Evolutionary conservation across 495 filamentous ascomycete genomes (phyloP).

Genomic region (Pyrenula aspistea): DNA sequence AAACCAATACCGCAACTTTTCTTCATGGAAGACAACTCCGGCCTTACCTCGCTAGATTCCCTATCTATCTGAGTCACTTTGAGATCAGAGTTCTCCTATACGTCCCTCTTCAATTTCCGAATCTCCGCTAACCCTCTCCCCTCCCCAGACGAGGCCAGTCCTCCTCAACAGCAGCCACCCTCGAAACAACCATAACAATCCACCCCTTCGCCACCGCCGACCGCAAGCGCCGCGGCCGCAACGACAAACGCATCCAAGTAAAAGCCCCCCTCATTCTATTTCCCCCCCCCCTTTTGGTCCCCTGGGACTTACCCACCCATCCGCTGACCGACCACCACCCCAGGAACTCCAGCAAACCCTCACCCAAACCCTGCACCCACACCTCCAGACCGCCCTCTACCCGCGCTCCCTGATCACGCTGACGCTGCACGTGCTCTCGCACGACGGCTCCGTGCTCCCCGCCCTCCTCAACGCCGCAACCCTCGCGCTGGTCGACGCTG

Average conservation of each 20-base stretch:
- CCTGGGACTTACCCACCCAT: neutral
- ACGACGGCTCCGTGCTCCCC: conserved; percentile 85
- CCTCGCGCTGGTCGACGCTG: conserved; percentile 85
- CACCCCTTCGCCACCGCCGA: neutral
- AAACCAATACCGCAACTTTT: too few species aligned
- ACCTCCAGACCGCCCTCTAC: conserved; percentile 75
- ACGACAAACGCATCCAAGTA: neutral
- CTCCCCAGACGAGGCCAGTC: neutral
- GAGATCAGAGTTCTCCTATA: too few species aligned
- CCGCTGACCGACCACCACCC: conserved; percentile 45
- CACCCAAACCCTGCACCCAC: conserved; percentile 55
- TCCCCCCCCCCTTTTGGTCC: too few species aligned
- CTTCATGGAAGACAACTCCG: too few species aligned
- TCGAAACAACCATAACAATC: neutral
- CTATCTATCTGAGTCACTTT: neutral
- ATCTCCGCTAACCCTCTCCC: neutral
- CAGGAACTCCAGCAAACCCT: conserved; percentile 71
- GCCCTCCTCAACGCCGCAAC: conserved; percentile 85
- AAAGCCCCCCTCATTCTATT: too few species aligned
- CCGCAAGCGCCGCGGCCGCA: neutral
- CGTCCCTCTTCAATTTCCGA: too few species aligned
- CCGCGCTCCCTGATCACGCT: conserved; percentile 78
- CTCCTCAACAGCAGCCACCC: neutral
- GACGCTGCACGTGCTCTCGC: conserved; percentile 72
- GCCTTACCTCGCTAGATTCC: neutral